Evolutionary conservation across 1,139 yeast species (phyloP).

Genomic region (Candida pseudoviswanathii): DNA sequence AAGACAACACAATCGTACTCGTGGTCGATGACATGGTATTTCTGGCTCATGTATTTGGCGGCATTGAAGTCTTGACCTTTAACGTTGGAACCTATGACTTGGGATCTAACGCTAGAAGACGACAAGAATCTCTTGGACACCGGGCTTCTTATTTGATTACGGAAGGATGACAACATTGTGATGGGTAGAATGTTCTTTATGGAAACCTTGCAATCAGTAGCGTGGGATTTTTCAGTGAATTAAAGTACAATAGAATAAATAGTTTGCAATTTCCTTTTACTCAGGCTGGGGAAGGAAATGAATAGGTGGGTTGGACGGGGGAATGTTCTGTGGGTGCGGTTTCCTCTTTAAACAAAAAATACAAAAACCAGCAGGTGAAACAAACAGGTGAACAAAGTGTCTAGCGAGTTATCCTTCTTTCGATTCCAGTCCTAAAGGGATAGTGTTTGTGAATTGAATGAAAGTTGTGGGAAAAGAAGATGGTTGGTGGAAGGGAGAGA

Average conservation of each 20-base stretch:
- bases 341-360: neutral
- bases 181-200: neutral
- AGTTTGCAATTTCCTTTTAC: slow-evolving; percentile 2
- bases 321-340: no score
- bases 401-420: slow-evolving; percentile 4
- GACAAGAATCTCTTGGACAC: slow-evolving; percentile 27
- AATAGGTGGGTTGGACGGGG: no score
- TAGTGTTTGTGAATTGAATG: slow-evolving; percentile 4
- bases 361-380: no score
- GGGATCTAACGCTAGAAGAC: slow-evolving; percentile 29
- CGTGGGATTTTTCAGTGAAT: neutral
- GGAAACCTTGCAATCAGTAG: neutral
- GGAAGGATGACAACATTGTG: slow-evolving; percentile 17
- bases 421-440: slow-evolving; percentile 7
- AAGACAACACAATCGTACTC: slow-evolving; percentile 97
- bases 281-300: neutral
- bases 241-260: slow-evolving; percentile 1
- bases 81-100: slow-evolving; percentile 46
- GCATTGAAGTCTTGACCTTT: slow-evolving; percentile 56
- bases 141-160: slow-evolving; percentile 12
- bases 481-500: neutral
- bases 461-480: slow-evolving; percentile 1
- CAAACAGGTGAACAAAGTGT: neutral
- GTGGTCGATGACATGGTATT: slow-evolving; percentile 92
- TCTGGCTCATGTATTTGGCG: slow-evolving; percentile 60